Evolutionary conservation across 352 stramenopile genomes (phyloP).

Genomic region (Globisporangium okanoganense): DNA sequence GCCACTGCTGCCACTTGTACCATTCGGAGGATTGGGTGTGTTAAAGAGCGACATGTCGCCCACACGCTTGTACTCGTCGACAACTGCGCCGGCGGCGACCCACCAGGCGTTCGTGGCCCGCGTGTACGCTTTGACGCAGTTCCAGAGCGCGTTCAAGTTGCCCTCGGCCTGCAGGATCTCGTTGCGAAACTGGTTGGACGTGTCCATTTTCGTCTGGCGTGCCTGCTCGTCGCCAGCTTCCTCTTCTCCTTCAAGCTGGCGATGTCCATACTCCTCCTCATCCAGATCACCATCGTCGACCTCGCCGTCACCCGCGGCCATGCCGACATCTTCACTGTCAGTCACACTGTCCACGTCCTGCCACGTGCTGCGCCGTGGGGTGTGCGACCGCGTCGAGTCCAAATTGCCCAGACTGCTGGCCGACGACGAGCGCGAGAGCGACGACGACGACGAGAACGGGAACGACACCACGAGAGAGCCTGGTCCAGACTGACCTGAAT

Average conservation of each 20-base stretch:
- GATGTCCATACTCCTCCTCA: neutral
- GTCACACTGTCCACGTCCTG: constrained; percentile 52
- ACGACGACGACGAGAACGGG: constrained; percentile 3
- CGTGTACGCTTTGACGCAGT: constrained; percentile 59
- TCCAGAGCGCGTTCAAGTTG: constrained; percentile 70
- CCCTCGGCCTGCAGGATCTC: constrained; percentile 71
- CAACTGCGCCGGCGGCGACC: constrained; percentile 38
- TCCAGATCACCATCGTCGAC: constrained; percentile 20
- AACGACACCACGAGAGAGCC: neutral
- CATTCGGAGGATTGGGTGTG: constrained; percentile 2
- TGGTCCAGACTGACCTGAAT: neutral
- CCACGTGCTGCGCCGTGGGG: constrained; percentile 26
- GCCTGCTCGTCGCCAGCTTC: constrained; percentile 6
- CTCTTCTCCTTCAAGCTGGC: neutral
- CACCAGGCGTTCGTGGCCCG: constrained; percentile 68
- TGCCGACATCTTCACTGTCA: constrained; percentile 57
- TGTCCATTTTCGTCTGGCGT: constrained; percentile 4
- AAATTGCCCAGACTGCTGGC: constrained; percentile 12
- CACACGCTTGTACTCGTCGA: constrained; percentile 65
- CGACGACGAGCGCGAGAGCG: constrained; percentile 16
- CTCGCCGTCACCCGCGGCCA: constrained; percentile 23
- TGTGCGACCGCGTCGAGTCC: constrained; percentile 11
- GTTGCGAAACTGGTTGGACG: constrained; percentile 58
- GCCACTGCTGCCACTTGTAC: neutral
- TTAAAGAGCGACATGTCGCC: constrained; percentile 51